Base-by-base conservation (phyloP, 345 rosid genomes). In the Pseudoturritis turrita region DNA sequence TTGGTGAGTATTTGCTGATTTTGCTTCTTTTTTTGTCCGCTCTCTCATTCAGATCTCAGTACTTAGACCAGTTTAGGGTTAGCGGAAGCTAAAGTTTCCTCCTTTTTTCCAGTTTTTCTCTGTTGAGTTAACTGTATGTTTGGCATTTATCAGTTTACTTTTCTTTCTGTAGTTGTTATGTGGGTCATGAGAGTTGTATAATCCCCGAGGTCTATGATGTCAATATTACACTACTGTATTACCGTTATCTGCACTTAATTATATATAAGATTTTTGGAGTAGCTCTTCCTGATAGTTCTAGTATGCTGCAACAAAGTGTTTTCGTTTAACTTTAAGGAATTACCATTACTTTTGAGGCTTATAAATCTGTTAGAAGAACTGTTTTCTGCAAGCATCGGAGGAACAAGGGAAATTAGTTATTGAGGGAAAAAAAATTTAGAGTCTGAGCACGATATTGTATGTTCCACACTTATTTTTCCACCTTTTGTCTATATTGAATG, bases 1-100 rank as follows among this genome's bases (percentile, higher is more conserved):
- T 96, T 50, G 99, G 99, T 96, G 43, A 78, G 96, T 86, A 6
- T 46, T 57, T 68, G 13, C 14, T 28, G 7, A 50, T 60, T 37
- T 18, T 76, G 29, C 54, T n/a, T n/a, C n/a, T n/a, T 50, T 33
- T 54, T 33, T 2, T 56, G 1, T 45, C 4, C 50, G 25, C 0
- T 33, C 40, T 62, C 29, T 68, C 1, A 11, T 17, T 18, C 25
- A 10, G 1, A 7, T 33, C 56, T 67, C 12, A 21, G 1, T 47
- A 26, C 39, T 56, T 56, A 7, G 37, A 19, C 26, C 50, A 37
- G 1, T 14, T 10, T 56, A 55, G 65, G 35, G 23, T 57, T 36
- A 65, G 15, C 29, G 6, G 41, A 44, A 15, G 21, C 35, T n/a
- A 51, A 51, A 33, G 2, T 61, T 49, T 26, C 21, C 3, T n/a